Conservation (phyloP, 371 early-diverging fungal genomes). For the Zopfochytrium polystomum region DNA sequence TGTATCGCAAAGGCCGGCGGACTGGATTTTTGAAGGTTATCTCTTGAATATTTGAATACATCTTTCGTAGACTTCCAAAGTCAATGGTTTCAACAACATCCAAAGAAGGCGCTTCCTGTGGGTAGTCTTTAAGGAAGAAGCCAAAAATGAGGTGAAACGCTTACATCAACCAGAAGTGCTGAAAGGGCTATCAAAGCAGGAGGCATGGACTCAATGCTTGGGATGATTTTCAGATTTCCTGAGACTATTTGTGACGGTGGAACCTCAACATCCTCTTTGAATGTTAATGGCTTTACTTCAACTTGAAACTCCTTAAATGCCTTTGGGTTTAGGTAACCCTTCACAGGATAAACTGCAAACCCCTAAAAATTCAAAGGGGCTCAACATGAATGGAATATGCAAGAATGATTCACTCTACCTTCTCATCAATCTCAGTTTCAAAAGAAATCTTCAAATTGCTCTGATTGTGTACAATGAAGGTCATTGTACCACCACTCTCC, state of each 20-base stretch:
- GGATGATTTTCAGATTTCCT: constrained; percentile 25
- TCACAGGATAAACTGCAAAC: constrained; percentile 23
- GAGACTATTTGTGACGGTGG: constrained; percentile 24
- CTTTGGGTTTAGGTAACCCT: constrained; percentile 22
- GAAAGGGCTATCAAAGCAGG: constrained; percentile 16
- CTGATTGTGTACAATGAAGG: constrained; percentile 36
- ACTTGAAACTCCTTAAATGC: constrained; percentile 32
- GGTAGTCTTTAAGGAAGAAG: background rate
- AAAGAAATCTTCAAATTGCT: constrained; percentile 32
- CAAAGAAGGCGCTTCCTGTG: constrained; percentile 34
- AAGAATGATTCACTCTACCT: constrained; percentile 5
- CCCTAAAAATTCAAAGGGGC: constrained; percentile 7
- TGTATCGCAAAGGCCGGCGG: constrained; percentile 37
- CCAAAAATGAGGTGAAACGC: constrained; percentile 3
- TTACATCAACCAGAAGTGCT: constrained; percentile 42
- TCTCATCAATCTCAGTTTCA: constrained; percentile 5
- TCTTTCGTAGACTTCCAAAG: constrained; percentile 33
- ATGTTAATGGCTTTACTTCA: constrained; percentile 21
- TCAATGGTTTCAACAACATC: constrained; percentile 30
- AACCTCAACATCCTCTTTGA: constrained; percentile 29
- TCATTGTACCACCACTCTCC: constrained; percentile 29
- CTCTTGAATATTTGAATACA: constrained; percentile 5
- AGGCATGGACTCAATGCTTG: constrained; percentile 23
- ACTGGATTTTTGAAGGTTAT: constrained; percentile 46
- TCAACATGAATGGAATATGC: background rate